A percentile compares a stretch with the other conserved stretches of the same genome.
Conservation (phyloP, 2,329 filamentous ascomycete genomes). For the Apiospora saccharicola region DNA sequence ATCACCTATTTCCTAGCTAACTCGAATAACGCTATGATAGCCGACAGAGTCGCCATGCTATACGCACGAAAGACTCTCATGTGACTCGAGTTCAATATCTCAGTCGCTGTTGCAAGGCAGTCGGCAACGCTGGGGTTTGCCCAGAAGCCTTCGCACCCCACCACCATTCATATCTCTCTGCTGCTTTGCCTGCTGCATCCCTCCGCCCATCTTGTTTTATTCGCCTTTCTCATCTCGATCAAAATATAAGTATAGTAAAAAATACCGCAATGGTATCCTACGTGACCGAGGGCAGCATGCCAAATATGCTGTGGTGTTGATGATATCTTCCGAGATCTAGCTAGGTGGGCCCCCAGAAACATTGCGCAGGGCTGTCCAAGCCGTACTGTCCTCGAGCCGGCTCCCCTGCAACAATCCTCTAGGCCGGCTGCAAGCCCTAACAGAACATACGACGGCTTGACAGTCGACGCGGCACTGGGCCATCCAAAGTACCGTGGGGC, state of each 20-base stretch:
- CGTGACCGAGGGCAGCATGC: conserved; percentile 19
- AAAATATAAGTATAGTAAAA: conserved; percentile 3
- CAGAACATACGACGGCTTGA: not conserved
- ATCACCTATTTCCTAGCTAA: conserved; percentile 1
- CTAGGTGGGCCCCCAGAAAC: conserved; percentile 2
- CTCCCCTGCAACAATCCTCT: not conserved
- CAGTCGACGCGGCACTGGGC: conserved; percentile 11
- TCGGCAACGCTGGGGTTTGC: not conserved
- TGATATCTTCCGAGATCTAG: conserved; percentile 15
- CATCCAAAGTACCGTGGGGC: not conserved
- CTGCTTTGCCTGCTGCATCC: conserved; percentile 4
- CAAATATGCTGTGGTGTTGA: conserved; percentile 16
- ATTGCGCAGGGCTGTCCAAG: conserved; percentile 6
- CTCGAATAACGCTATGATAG: conserved; percentile 15
- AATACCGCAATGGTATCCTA: conserved; percentile 19
- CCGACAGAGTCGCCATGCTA: conserved; percentile 8
- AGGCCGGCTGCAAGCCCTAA: not conserved
- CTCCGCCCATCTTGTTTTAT: not conserved
- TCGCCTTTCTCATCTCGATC: not conserved
- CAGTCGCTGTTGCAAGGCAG: conserved; percentile 9
- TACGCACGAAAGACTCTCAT: not conserved
- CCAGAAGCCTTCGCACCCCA: conserved; percentile 15
- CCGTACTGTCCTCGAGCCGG: not conserved
- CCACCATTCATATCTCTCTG: conserved; percentile 17
- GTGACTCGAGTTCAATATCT: conserved; percentile 8